A percentile compares a stretch with the other conserved stretches of the same genome.
Conservation (phyloP, 2,329 filamentous ascomycete genomes). For the Acrodontium crateriforme region DNA sequence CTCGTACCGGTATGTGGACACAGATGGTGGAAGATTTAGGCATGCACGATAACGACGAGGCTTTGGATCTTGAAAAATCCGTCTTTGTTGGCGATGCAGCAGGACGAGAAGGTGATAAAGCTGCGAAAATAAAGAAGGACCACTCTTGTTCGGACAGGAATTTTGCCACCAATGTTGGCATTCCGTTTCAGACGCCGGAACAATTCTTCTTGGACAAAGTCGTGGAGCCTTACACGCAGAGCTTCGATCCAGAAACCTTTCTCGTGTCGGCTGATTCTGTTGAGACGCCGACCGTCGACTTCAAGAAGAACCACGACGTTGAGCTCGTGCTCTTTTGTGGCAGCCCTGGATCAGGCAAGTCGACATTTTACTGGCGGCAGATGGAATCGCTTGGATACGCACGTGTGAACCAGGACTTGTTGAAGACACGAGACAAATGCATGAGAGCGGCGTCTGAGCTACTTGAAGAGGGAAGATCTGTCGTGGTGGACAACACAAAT, state of each 20-base stretch:
- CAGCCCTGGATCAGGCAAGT: conserved; percentile 81
- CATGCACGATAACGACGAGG: conserved; percentile 30
- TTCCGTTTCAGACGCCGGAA: conserved; percentile 74
- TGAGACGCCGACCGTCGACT: conserved; percentile 21
- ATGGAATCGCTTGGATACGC: conserved; percentile 67
- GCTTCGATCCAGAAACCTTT: conserved; percentile 57
- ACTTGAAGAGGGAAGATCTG: conserved; percentile 50
- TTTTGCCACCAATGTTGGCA: conserved; percentile 71
- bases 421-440: conserved; percentile 58
- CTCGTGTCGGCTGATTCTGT: conserved; percentile 20
- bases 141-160: conserved; percentile 53
- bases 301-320: conserved; percentile 47
- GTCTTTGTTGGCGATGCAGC: conserved; percentile 85
- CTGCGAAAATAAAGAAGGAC: conserved; percentile 35
- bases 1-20: conserved; percentile 77
- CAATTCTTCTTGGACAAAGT: conserved; percentile 70
- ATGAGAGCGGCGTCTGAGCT: conserved; percentile 57
- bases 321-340: conserved; percentile 82
- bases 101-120: conserved; percentile 31
- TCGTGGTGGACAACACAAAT: conserved; percentile 93
- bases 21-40: conserved; percentile 42
- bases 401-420: conserved; percentile 77
- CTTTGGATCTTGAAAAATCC: conserved; percentile 58
- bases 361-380: conserved; percentile 71
- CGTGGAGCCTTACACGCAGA: conserved; percentile 50